A percentile compares a stretch with the other conserved stretches of the same genome.
Evolutionary conservation across 2,329 filamentous ascomycete species (phyloP).

Genomic region (Scolecobasidium constrictum): DNA sequence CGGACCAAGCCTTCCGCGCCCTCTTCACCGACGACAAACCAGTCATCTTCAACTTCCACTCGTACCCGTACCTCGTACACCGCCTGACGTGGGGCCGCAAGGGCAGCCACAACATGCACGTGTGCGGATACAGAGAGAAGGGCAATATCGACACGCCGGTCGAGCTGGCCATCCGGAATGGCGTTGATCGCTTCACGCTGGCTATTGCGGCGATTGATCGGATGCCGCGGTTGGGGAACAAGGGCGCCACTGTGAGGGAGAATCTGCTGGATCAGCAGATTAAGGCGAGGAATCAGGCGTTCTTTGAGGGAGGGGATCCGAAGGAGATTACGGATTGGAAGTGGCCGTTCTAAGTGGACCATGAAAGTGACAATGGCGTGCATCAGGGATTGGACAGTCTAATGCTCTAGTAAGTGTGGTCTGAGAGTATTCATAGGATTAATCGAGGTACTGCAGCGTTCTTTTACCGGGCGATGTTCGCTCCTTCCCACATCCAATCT

Average conservation of each 20-base stretch:
- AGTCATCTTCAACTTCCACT: conserved; percentile 77
- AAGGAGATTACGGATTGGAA: conserved; percentile 53
- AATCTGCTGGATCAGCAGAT: conserved; percentile 54
- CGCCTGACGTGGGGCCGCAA: conserved; percentile 65
- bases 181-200: conserved; percentile 65
- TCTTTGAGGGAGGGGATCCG: conserved; percentile 59
- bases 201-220: conserved; percentile 68
- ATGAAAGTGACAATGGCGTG: no score
- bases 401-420: no score
- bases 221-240: conserved; percentile 52
- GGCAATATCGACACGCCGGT: conserved; percentile 76
- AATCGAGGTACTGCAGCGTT: no score
- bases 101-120: conserved; percentile 56
- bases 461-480: no score
- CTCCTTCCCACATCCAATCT: no score
- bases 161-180: conserved; percentile 66
- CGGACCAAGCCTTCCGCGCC: conserved; percentile 52
- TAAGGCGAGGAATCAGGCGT: conserved; percentile 51
- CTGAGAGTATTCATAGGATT: no score
- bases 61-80: conserved; percentile 71
- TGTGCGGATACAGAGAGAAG: conserved; percentile 74
- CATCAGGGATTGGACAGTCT: no score
- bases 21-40: conserved; percentile 64
- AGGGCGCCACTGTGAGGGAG: conserved; percentile 51
- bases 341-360: conserved; percentile 47